Evolutionary conservation across 768 basidiomycete species (phyloP), one percentile per base, ranked within the genome.

Genomic region (Pisolithus orientalis): DNA sequence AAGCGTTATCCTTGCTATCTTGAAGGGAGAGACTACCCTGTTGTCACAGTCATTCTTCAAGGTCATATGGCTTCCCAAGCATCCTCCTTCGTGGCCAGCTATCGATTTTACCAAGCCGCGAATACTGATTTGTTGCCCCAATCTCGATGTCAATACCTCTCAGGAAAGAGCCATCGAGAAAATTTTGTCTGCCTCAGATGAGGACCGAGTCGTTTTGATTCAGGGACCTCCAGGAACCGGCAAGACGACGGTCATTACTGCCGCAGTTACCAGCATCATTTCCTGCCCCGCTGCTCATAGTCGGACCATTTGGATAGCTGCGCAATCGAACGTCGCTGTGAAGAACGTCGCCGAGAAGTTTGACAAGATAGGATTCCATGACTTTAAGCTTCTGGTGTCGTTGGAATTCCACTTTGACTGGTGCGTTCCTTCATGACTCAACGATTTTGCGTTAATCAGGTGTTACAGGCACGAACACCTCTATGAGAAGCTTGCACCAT

Each of bases 321-420:
- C 77, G 1, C 78, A 78, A 28, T 77, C 76, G 1, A 79, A 78
- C 43, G 74, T 78, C 32, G 77, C 74, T 0, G 77, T 78, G n/a
- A 79, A 79, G 57, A 78, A 78, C 50, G 75, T 78, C 16, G 76
- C 76, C 0, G 73, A 77, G 54, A 78, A 72, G 44, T 64, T 78
- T 11, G 53, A 64, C 29, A 60, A 65, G 7, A 55, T 60, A 17
- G 58, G 43, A 0, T 70, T 76, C 55, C 4, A 29, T 7, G 53
- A 63, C 6, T 78, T 76, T 55, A 72, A 55, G 47, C 47, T 78
- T 1, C 50, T 78, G n/a, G 74, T 79, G 4, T 77, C 77, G 10
- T 64, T 62, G 21, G 77, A 71, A 40, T 79, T 77, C 49, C 72
- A 78, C 52, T 68, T 62, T 17, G 76, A 74, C 28, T 78, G 77